phyloP scores from a whole-genome alignment of 2,329 filamentous ascomycete genomes.

The Aspergillus thermomutatus region DNA sequence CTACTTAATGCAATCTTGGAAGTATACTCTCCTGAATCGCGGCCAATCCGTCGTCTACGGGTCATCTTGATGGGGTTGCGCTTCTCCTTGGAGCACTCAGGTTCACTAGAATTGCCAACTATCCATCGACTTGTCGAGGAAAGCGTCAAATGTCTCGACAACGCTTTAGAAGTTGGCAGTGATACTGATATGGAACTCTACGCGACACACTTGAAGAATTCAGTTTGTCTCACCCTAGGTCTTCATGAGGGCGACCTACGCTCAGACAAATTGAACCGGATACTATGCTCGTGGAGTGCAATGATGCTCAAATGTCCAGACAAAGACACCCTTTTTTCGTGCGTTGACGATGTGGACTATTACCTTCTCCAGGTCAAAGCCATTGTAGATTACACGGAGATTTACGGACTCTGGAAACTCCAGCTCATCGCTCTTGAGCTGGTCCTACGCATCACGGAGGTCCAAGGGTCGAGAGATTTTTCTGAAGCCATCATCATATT shows the following conservation, averaged over 20 bases:
- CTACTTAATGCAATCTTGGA: slow-evolving; percentile 32
- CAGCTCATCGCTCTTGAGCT: slow-evolving; percentile 50
- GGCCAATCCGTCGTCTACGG: slow-evolving; percentile 38
- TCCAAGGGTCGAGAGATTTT: slow-evolving; percentile 35
- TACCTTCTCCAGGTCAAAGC: slow-evolving; percentile 52
- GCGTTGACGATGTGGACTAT: slow-evolving; percentile 50
- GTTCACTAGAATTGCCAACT: slow-evolving; percentile 24
- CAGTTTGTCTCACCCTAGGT: slow-evolving; percentile 32
- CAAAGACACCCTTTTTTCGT: slow-evolving; percentile 39
- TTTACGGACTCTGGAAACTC: slow-evolving; percentile 53
- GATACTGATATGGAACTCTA: slow-evolving; percentile 27
- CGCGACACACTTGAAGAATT: slow-evolving; percentile 29
- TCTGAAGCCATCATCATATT: slow-evolving; percentile 43
- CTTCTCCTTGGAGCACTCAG: slow-evolving; percentile 31
- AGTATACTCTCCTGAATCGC: slow-evolving; percentile 26
- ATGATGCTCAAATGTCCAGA: slow-evolving; percentile 46
- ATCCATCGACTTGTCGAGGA: slow-evolving; percentile 25
- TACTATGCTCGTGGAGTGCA: slow-evolving; percentile 34
- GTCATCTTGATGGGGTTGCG: slow-evolving; percentile 34
- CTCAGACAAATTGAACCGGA: slow-evolving; percentile 23
- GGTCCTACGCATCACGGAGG: slow-evolving; percentile 46
- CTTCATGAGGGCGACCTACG: slow-evolving; percentile 33
- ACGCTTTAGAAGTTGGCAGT: slow-evolving; percentile 13
- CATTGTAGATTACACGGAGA: slow-evolving; percentile 55
- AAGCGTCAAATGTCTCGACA: slow-evolving; percentile 18